phyloP scores from a whole-genome alignment of 768 basidiomycete species.

The Psilocybe tampanensis region DNA sequence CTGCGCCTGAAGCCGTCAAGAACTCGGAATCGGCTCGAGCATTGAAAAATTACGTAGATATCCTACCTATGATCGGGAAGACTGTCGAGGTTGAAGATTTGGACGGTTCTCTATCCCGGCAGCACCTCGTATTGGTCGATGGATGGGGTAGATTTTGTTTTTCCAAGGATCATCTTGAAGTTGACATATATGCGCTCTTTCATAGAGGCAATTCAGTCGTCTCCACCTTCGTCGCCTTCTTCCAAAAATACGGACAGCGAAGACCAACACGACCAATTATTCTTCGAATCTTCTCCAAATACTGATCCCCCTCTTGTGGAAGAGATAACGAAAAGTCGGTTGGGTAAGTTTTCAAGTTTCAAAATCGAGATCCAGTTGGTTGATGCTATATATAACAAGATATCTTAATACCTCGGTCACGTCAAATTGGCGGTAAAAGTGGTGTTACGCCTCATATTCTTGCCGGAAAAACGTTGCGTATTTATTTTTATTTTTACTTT shows the following conservation, averaged over 20 bases:
- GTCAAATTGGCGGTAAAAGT: slow-evolving; percentile 44
- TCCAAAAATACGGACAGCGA: slow-evolving; percentile 44
- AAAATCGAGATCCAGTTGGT: neutral
- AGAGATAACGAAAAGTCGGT: slow-evolving; percentile 43
- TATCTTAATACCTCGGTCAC: slow-evolving; percentile 49
- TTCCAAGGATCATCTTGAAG: neutral
- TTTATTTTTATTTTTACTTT: neutral
- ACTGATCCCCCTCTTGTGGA: slow-evolving; percentile 43
- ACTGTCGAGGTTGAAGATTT: slow-evolving; percentile 27
- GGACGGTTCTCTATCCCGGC: slow-evolving; percentile 44
- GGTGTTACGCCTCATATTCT: slow-evolving; percentile 29
- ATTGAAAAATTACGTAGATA: slow-evolving; percentile 12
- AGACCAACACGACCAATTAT: slow-evolving; percentile 55
- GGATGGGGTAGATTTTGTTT: slow-evolving; percentile 59
- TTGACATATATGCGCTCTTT: neutral
- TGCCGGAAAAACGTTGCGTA: slow-evolving; percentile 28
- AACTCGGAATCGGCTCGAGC: neutral
- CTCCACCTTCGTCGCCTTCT: slow-evolving; percentile 44
- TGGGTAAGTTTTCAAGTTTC: slow-evolving; percentile 40
- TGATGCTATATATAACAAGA: slow-evolving; percentile 49
- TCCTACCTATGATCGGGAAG: slow-evolving; percentile 2
- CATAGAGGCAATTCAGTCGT: slow-evolving; percentile 39
- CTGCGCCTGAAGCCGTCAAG: slow-evolving; percentile 14
- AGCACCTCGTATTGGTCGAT: slow-evolving; percentile 60
- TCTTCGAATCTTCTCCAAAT: slow-evolving; percentile 48